phyloP scores from a whole-genome alignment of 352 stramenopile species.

The Thalassiosira mediterranea region DNA sequence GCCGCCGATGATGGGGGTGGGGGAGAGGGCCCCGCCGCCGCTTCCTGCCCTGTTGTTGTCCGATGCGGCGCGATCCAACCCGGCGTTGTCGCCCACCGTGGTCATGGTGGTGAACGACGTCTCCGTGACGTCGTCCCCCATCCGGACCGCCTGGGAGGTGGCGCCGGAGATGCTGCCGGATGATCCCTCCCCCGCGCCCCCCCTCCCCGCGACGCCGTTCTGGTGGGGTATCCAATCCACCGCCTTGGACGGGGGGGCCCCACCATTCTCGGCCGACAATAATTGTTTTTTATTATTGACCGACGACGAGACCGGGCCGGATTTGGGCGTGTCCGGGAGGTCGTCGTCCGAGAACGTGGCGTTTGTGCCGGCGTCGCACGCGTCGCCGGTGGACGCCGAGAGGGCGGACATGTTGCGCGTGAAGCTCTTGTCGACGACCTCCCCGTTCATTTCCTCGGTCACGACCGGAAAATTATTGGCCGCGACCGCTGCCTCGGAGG shows the following conservation, averaged over 20 bases:
- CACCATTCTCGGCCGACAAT: neutral
- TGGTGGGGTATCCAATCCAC: constrained; percentile 11
- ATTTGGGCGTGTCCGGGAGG: neutral
- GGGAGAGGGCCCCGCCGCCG: neutral
- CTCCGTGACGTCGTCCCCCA: constrained; percentile 23
- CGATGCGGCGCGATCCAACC: neutral
- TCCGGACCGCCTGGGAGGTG: constrained; percentile 12
- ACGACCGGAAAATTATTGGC: neutral
- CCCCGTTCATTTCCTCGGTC: neutral
- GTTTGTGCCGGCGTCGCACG: neutral
- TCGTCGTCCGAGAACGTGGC: neutral
- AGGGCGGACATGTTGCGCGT: constrained; percentile 15
- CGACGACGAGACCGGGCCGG: neutral
- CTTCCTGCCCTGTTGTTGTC: neutral
- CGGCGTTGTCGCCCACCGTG: constrained; percentile 5
- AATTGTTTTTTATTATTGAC: constrained; percentile 2
- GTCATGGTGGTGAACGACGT: constrained; percentile 26
- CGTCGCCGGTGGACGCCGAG: neutral
- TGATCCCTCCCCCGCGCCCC: constrained; percentile 1
- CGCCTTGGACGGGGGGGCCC: neutral
- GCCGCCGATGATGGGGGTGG: neutral
- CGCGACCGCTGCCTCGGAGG: no score
- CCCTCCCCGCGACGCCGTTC: neutral
- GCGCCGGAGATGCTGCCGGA: constrained; percentile 6
- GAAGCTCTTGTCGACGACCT: constrained; percentile 2